A percentile compares a stretch with the other conserved stretches of the same genome.
Evolutionary conservation across 208 protist species (phyloP).

Genomic region (Sergeia podlipaevii): DNA sequence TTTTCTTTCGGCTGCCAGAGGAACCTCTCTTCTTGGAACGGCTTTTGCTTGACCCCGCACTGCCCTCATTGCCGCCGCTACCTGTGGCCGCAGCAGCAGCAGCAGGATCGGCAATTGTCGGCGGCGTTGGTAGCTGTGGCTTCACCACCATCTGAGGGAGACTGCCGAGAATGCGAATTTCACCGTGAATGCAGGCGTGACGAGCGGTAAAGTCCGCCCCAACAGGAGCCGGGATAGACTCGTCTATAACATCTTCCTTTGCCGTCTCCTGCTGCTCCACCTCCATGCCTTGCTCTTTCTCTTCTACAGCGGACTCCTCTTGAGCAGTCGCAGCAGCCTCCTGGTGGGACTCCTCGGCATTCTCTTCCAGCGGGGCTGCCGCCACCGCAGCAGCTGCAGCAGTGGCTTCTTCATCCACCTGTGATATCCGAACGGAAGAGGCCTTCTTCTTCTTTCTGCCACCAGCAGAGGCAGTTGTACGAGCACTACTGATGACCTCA

Average conservation of each 20-base stretch:
- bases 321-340: not conserved
- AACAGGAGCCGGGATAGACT: constrained; percentile 12
- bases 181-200: constrained; percentile 42
- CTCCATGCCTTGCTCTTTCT: not conserved
- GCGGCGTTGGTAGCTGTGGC: constrained; percentile 40
- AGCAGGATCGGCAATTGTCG: constrained; percentile 17
- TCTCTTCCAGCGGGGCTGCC: not conserved
- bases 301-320: not conserved
- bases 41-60: constrained; percentile 5
- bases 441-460: not conserved
- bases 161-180: constrained; percentile 48
- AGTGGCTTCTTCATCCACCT: not conserved
- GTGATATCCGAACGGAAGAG: too few relatives aligned
- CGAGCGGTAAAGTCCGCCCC: constrained; percentile 36
- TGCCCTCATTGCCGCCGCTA: constrained; percentile 10
- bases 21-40: constrained; percentile 14
- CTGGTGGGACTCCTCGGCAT: not conserved
- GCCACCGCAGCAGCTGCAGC: not conserved
- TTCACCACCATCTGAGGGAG: constrained; percentile 68
- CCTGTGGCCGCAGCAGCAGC: constrained; percentile 7
- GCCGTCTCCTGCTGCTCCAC: not conserved
- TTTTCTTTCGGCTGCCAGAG: too few relatives aligned
- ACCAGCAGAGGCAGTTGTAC: not conserved
- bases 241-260: constrained; percentile 20
- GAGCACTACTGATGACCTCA: not conserved